phyloP scores from a whole-genome alignment of 2,329 filamentous ascomycete species.

The Ascochyta pisi region DNA sequence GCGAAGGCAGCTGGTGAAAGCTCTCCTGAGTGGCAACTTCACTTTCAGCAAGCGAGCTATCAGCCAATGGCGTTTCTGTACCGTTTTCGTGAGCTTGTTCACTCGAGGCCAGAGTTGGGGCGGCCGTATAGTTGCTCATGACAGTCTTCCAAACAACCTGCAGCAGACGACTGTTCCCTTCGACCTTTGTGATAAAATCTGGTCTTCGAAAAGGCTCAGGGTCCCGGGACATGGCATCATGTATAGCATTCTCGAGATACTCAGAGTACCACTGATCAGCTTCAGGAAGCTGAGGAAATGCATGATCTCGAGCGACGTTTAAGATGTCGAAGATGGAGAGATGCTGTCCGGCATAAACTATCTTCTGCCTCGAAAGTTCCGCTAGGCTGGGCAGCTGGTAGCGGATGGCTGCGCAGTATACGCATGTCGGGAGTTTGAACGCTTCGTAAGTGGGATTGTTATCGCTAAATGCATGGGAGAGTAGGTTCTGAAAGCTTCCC shows the following conservation, averaged over 20 bases:
- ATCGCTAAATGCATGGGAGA: background rate
- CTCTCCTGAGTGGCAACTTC: conserved; percentile 4
- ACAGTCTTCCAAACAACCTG: conserved; percentile 40
- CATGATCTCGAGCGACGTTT: background rate
- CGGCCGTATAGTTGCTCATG: conserved; percentile 27
- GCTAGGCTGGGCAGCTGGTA: conserved; percentile 36
- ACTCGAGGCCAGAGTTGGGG: background rate
- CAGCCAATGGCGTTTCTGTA: conserved; percentile 4
- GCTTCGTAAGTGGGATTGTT: background rate
- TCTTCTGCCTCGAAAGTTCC: conserved; percentile 31
- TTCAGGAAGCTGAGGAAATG: conserved; percentile 1
- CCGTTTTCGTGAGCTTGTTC: background rate
- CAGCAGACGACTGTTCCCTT: conserved; percentile 34
- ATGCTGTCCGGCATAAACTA: conserved; percentile 1
- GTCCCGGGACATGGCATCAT: conserved; percentile 26
- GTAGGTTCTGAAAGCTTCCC: background rate
- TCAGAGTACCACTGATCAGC: conserved; percentile 33
- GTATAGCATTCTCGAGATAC: conserved; percentile 33
- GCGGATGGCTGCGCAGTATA: conserved; percentile 37
- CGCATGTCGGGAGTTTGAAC: conserved; percentile 31
- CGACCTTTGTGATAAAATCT: conserved; percentile 35
- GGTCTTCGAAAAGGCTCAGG: conserved; percentile 31
- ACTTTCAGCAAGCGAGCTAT: conserved; percentile 10
- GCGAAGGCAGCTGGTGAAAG: conserved; percentile 5
- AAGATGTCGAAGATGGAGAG: conserved; percentile 4